A percentile compares a stretch with the other conserved stretches of the same genome.
These are phyloP conservation scores for Mimosa bimucronata DNA, from an alignment of 306 rosid species.

Conservation along the genomic window DNA sequence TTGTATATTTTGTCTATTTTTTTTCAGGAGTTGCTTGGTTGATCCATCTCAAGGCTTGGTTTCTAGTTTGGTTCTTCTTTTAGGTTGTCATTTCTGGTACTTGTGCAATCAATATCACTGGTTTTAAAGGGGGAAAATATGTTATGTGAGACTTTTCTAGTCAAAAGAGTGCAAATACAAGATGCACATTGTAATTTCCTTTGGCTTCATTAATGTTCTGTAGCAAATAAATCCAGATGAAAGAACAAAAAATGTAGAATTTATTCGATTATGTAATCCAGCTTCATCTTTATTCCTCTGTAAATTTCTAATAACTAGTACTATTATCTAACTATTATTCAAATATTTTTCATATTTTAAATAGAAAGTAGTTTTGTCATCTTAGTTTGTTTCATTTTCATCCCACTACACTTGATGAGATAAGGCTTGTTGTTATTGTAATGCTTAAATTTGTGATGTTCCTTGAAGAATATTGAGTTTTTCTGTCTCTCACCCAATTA, in stretches of 20 bases:
- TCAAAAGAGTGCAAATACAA: conserved; percentile 1
- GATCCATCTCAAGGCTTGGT: conserved; percentile 2
- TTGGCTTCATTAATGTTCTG: background rate
- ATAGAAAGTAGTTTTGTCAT: background rate
- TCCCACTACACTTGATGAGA: background rate
- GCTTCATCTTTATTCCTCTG: background rate
- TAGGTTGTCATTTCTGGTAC: background rate
- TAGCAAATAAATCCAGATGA: background rate
- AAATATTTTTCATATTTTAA: background rate
- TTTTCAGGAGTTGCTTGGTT: conserved; percentile 14
- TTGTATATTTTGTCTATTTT: background rate
- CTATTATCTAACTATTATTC: background rate
- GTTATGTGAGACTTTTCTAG: background rate
- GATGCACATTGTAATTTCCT: background rate
- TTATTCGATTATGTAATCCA: background rate
- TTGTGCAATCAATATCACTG: background rate
- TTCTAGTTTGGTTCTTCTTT: background rate
- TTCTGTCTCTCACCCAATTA: background rate
- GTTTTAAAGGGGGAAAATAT: background rate
- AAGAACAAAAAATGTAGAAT: background rate
- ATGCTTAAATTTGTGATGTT: background rate
- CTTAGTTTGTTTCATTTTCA: no score
- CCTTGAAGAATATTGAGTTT: background rate
- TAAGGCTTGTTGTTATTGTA: background rate
- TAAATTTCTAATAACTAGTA: background rate